Percentiles rank a stretch among this genome's conserved stretches.
phyloP scores from a whole-genome alignment of 2,329 filamentous ascomycete genomes.

The Gliomastix tumulicola region DNA sequence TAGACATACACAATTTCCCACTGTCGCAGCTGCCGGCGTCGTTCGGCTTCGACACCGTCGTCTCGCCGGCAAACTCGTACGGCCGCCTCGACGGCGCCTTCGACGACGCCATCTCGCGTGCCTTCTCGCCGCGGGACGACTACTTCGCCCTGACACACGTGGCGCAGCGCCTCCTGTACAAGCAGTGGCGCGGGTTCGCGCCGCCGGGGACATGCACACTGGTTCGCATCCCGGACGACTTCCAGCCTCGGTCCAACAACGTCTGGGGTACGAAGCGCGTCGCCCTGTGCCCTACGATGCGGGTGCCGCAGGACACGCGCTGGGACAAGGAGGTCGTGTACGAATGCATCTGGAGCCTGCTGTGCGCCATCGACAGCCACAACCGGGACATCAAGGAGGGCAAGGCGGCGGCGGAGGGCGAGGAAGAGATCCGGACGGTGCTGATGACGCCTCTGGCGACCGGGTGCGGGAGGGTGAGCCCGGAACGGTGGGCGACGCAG shows the following conservation, averaged over 20 bases:
- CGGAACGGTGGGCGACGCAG: conserved; percentile 42
- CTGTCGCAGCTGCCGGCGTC: conserved; percentile 26
- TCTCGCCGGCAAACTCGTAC: conserved; percentile 49
- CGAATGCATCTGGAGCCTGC: conserved; percentile 44
- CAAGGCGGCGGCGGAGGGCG: conserved; percentile 1
- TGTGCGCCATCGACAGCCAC: conserved; percentile 38
- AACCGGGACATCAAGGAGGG: conserved; percentile 22
- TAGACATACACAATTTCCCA: conserved; percentile 28
- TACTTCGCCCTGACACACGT: conserved; percentile 39
- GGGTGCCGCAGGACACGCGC: conserved; percentile 28
- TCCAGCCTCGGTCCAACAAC: conserved; percentile 22
- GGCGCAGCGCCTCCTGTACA: conserved; percentile 35
- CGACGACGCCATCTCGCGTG: conserved; percentile 44
- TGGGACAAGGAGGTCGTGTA: conserved; percentile 49
- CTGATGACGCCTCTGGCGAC: conserved; percentile 47
- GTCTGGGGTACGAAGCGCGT: conserved; percentile 33
- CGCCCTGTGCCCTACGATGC: conserved; percentile 47
- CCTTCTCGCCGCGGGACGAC: conserved; percentile 33
- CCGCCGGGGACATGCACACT: conserved; percentile 43
- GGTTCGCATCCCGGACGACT: conserved; percentile 31
- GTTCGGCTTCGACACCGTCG: conserved; percentile 37
- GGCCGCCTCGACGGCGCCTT: conserved; percentile 46
- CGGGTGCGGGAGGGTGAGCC: conserved; percentile 35
- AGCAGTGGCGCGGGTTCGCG: conserved; percentile 39
- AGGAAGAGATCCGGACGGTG: conserved; percentile 27